Evolutionary conservation across 306 rosid species (phyloP), one percentile per base, ranked within the genome.

Genomic region (Castanea crenata): DNA sequence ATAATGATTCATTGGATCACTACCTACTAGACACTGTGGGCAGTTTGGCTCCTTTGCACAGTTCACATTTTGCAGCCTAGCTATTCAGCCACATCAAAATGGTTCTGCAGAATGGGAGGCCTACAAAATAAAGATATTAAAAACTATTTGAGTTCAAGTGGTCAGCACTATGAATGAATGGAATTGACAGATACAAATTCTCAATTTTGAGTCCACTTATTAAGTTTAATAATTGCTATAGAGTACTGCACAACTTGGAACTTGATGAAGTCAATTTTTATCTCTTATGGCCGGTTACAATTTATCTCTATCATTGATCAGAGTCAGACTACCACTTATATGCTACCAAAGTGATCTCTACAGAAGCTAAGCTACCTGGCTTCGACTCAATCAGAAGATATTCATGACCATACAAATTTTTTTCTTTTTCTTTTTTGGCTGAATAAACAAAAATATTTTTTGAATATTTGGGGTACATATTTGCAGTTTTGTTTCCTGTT

Each of bases 251-350:
- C 54, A 49, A 49, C 14, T 12, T 49, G 1, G 54, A 49, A 49
- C 5, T 49, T 0, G 54, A 49, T 3, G 54, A 49, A 12, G 54
- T 58, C 32, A 58, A 58, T 21, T 58, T 55, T 11, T 49, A 49
- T 74, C 83, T 74, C 55, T 74, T 57, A 65, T 74, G 68, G 74
- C 55, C 70, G 29, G 74, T 41, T 41, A 69, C 8, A 75, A 80
- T 41, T n/a, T 68, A 83, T 88, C 89, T 81, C 58, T 73, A 52
- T 88, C 89, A 79, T 83, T 88, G 89, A 89, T 73, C 89, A 41
- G 46, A 41, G 46, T 41, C 12, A 86, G 89, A 49, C 67, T 76
- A 78, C 84, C 86, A 75, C 80, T 87, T 81, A 87, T 59, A 67
- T 81, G 65, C 55, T 52, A 70, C 79, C 83, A 74, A 70, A 82